Evolutionary conservation across 768 basidiomycete genomes (phyloP).

Genomic region (Xerocomellus amylosporus): DNA sequence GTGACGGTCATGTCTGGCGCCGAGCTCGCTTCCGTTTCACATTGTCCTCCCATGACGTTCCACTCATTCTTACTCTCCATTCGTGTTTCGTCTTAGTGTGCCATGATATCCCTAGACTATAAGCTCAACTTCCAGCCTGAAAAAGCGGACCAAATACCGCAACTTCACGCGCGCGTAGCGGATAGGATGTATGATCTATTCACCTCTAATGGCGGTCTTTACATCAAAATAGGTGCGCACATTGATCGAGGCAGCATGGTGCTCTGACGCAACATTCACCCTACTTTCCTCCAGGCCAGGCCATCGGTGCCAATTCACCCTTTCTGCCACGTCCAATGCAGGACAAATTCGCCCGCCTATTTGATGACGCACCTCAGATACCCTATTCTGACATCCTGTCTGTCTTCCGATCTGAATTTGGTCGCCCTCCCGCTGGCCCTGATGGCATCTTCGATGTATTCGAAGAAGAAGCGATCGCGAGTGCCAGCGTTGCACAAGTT

Average conservation of each 20-base stretch:
- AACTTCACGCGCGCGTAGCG: conserved; percentile 83
- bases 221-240: conserved; percentile 72
- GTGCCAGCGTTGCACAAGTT: conserved; percentile 91
- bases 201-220: conserved; percentile 79
- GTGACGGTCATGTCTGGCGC: not conserved
- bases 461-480: conserved; percentile 73
- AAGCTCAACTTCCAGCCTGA: conserved; percentile 82
- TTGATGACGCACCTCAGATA: conserved; percentile 87
- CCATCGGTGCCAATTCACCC: conserved; percentile 82
- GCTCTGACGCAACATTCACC: not conserved
- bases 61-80: not conserved
- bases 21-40: not conserved
- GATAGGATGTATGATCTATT: conserved; percentile 72
- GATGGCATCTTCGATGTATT: conserved; percentile 78
- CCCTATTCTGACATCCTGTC: conserved; percentile 64
- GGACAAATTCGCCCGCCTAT: conserved; percentile 75
- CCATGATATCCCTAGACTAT: conserved; percentile 73
- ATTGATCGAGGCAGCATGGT: not conserved
- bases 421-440: conserved; percentile 59
- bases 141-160: conserved; percentile 69
- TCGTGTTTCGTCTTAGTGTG: conserved; percentile 44
- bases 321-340: conserved; percentile 82
- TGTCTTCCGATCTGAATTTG: conserved; percentile 71
- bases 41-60: not conserved
- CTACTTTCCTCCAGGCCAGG: conserved; percentile 49